Percentiles rank a stretch among this genome's conserved stretches.
These are phyloP conservation scores for Periglandula ipomoeae DNA, from an alignment of 2,329 filamentous ascomycete genomes.

Conservation along the genomic window DNA sequence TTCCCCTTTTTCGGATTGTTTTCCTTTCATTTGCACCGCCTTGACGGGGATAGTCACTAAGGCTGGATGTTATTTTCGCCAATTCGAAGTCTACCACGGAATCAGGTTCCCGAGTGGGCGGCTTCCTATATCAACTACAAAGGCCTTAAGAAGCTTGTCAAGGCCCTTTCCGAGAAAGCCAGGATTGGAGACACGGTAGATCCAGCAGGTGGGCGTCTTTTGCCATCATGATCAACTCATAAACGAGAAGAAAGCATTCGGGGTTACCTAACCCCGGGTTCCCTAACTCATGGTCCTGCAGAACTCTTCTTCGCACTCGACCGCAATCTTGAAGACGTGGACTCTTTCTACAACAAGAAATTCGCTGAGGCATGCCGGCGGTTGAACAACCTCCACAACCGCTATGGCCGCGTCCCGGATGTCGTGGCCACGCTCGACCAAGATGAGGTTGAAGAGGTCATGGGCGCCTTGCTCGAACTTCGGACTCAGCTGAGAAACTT, in stretches of 20 bases:
- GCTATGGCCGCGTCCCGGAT: conserved; percentile 69
- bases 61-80: conserved; percentile 2
- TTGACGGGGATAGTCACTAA: conserved; percentile 10
- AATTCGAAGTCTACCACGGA: conserved; percentile 55
- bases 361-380: conserved; percentile 76
- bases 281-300: conserved; percentile 34
- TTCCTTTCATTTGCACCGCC: conserved; percentile 1
- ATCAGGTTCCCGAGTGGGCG: conserved; percentile 83
- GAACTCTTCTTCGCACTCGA: conserved; percentile 97
- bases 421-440: conserved; percentile 65
- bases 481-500: conserved; percentile 81
- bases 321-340: conserved; percentile 93
- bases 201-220: conserved; percentile 67
- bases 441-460: conserved; percentile 85
- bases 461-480: conserved; percentile 82
- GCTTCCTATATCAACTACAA: conserved; percentile 83
- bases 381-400: conserved; percentile 75
- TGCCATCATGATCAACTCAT: conserved; percentile 13
- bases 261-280: conserved; percentile 16
- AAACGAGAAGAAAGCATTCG: conserved; percentile 12
- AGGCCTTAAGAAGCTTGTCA: conserved; percentile 90
- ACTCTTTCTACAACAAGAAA: conserved; percentile 95
- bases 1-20: conserved; percentile 8
- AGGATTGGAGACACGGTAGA: conserved; percentile 69
- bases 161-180: conserved; percentile 57